Evolutionary conservation across 129 eudicot genomes (phyloP).

Genomic region (Pittosporum tobira): DNA sequence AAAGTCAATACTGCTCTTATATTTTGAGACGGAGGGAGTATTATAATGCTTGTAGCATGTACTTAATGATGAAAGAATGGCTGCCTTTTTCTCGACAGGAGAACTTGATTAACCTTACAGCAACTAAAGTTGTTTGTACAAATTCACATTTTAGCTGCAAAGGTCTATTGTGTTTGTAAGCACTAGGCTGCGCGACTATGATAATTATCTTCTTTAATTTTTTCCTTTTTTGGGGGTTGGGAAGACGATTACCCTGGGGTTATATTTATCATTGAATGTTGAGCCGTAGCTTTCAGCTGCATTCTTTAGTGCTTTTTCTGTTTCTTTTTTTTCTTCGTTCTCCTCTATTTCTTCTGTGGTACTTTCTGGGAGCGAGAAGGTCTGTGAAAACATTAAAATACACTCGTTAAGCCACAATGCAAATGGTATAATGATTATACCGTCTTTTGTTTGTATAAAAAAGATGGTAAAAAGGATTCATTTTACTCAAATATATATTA

Average conservation of each 20-base stretch:
- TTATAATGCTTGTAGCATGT: too few relatives aligned
- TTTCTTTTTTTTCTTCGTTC: constrained; percentile 1
- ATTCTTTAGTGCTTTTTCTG: background rate
- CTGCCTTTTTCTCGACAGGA: too few relatives aligned
- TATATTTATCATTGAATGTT: background rate
- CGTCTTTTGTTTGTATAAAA: background rate
- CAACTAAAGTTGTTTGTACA: too few relatives aligned
- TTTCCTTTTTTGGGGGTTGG: too few relatives aligned
- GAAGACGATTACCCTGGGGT: constrained; percentile 12
- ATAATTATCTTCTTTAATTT: too few relatives aligned
- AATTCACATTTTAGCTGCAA: background rate
- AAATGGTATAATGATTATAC: background rate
- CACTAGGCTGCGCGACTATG: background rate
- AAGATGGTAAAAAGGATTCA: background rate
- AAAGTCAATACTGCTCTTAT: too few relatives aligned
- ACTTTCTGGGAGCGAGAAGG: background rate
- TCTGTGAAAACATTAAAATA: constrained; percentile 7
- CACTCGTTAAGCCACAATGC: background rate
- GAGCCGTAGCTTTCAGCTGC: background rate
- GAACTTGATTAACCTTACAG: too few relatives aligned
- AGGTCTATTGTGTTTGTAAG: too few relatives aligned
- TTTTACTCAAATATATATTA: background rate
- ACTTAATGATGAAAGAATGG: too few relatives aligned
- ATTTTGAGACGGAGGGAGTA: too few relatives aligned
- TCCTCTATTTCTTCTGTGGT: constrained; percentile 5